Conservation (phyloP, 768 basidiomycete genomes). For the Termitomyces sp. region DNA sequence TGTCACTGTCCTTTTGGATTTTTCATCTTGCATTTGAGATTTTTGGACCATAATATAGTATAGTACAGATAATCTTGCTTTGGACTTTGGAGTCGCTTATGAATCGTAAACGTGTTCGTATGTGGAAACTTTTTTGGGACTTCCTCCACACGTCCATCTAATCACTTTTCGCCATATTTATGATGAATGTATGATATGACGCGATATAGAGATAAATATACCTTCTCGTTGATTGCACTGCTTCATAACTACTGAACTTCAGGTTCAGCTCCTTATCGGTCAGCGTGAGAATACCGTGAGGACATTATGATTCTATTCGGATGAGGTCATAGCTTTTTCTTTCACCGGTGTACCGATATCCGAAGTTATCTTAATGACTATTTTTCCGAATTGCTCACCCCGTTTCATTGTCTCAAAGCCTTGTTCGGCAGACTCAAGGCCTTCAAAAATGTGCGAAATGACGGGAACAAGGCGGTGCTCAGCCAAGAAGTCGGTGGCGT, state of each 20-base stretch:
- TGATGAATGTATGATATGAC: background rate
- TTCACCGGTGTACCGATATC: background rate
- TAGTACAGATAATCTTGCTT: background rate
- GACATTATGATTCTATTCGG: background rate
- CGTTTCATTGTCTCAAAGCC: constrained; percentile 64
- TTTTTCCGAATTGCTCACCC: constrained; percentile 75
- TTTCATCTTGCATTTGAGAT: background rate
- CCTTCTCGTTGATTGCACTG: constrained; percentile 2
- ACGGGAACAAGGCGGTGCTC: constrained; percentile 65
- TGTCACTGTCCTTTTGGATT: background rate
- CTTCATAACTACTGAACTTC: background rate
- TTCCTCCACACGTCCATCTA: background rate
- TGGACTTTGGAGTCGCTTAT: background rate
- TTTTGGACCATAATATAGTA: background rate
- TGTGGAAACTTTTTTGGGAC: background rate
- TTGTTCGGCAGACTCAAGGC: constrained; percentile 54
- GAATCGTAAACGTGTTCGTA: background rate
- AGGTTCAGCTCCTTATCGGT: background rate
- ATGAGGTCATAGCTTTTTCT: constrained; percentile 8
- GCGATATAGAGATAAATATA: constrained; percentile 5
- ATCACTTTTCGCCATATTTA: background rate
- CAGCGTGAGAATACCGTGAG: too few relatives aligned
- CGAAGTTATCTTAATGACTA: constrained; percentile 46
- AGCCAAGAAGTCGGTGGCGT: constrained; percentile 65
- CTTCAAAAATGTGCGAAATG: constrained; percentile 65